These are phyloP conservation scores for Melastoma malabathricum DNA, from an alignment of 345 rosid species.

Conservation along the genomic window DNA sequence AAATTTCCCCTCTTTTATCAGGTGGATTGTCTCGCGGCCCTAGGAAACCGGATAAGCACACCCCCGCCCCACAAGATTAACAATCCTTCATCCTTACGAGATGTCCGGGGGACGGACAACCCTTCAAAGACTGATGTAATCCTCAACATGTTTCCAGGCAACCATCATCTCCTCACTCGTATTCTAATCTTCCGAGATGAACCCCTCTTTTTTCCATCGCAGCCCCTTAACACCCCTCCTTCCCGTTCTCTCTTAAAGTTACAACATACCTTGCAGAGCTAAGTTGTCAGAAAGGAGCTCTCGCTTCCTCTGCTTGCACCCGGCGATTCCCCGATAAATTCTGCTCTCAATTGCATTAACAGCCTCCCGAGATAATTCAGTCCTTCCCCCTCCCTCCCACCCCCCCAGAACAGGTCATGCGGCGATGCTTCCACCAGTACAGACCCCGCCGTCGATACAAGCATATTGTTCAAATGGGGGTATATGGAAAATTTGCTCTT, in stretches of 20 bases:
- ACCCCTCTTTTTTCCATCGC: no score
- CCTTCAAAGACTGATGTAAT: no score
- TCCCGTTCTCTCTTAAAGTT: no score
- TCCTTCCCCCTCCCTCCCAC: constrained; percentile 94
- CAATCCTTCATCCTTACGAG: no score
- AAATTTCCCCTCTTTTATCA: no score
- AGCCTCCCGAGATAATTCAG: constrained; percentile 80
- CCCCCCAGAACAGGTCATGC: constrained; percentile 91
- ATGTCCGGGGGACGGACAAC: no score
- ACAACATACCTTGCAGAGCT: background rate
- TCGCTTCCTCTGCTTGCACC: constrained; percentile 26
- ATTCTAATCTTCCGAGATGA: no score
- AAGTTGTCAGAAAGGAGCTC: constrained; percentile 18
- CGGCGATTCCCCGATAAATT: constrained; percentile 54
- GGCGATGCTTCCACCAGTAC: constrained; percentile 90
- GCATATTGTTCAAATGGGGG: constrained; percentile 69
- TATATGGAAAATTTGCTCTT: constrained; percentile 78
- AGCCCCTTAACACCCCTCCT: no score
- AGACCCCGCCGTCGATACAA: constrained; percentile 66
- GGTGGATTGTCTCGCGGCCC: no score
- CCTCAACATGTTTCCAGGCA: background rate
- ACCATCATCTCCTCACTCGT: no score
- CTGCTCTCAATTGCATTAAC: constrained; percentile 79
- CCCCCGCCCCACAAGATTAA: no score
- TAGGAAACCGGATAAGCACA: no score